Conservation (phyloP, 352 stramenopile species). For the Globisporangium lucens region DNA sequence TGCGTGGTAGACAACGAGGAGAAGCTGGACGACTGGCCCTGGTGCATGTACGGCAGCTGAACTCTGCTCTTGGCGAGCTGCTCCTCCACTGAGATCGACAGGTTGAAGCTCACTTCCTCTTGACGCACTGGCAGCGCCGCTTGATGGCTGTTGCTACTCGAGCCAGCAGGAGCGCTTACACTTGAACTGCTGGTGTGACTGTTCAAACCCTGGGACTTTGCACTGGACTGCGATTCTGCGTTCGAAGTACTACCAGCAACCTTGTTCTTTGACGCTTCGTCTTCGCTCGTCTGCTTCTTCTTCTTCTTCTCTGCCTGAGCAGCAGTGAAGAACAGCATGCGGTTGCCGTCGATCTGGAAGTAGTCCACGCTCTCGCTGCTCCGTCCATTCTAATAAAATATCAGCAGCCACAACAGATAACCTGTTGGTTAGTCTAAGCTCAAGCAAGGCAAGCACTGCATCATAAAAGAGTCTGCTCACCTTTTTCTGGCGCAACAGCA, state of each 20-base stretch:
- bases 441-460: neutral
- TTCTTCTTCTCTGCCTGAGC: slow-evolving; percentile 5
- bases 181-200: neutral
- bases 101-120: slow-evolving; percentile 70
- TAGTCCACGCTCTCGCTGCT: slow-evolving; percentile 67
- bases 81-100: slow-evolving; percentile 59
- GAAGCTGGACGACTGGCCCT: slow-evolving; percentile 17
- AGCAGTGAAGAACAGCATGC: slow-evolving; percentile 25
- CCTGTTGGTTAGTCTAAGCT: neutral
- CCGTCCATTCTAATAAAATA: slow-evolving; percentile 42
- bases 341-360: slow-evolving; percentile 36
- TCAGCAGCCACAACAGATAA: neutral
- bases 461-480: slow-evolving; percentile 18
- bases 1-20: neutral
- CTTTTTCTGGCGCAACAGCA: slow-evolving; percentile 65
- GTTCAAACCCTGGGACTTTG: neutral
- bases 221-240: neutral
- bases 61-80: slow-evolving; percentile 59
- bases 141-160: slow-evolving; percentile 6
- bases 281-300: neutral
- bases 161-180: neutral
- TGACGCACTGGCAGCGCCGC: slow-evolving; percentile 42
- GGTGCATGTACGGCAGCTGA: slow-evolving; percentile 72
- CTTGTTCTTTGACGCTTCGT: neutral
- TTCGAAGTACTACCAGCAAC: neutral